Evolutionary conservation across 1,139 yeast species (phyloP).

Genomic region (Ogataea hybrid): DNA sequence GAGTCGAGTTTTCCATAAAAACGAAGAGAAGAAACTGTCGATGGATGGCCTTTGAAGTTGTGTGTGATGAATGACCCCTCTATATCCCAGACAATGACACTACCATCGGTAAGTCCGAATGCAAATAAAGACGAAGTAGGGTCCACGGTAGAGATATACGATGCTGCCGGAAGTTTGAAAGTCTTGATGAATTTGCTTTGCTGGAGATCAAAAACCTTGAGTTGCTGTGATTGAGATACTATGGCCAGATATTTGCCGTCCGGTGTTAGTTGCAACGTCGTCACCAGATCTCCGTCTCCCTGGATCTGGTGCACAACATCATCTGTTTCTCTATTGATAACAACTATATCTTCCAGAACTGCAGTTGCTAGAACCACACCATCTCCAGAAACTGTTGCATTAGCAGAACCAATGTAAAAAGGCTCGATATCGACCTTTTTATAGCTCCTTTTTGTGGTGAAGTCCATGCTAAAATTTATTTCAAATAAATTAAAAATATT

Average conservation of each 20-base stretch:
- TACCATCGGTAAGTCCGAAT: conserved; percentile 95
- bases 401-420: conserved; percentile 81
- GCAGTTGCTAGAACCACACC: conserved; percentile 80
- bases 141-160: conserved; percentile 75
- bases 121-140: conserved; percentile 82
- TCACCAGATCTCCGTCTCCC: conserved; percentile 87
- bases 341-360: conserved; percentile 65
- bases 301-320: conserved; percentile 59
- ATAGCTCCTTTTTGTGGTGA: conserved; percentile 27
- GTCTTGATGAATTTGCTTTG: conserved; percentile 49
- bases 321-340: conserved; percentile 62
- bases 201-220: conserved; percentile 58
- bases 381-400: conserved; percentile 66
- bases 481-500: conserved; percentile 5
- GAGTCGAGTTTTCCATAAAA: conserved; percentile 74
- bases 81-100: conserved; percentile 88
- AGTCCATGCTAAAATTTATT: conserved; percentile 13
- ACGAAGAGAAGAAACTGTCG: conserved; percentile 76
- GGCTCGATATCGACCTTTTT: conserved; percentile 57
- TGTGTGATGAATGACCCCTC: conserved; percentile 88
- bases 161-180: conserved; percentile 70
- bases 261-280: conserved; percentile 73
- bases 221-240: conserved; percentile 81
- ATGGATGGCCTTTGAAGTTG: conserved; percentile 90
- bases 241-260: conserved; percentile 70